These are phyloP conservation scores for Cicer bijugum DNA, from an alignment of 306 rosid genomes.

Conservation along the genomic window DNA sequence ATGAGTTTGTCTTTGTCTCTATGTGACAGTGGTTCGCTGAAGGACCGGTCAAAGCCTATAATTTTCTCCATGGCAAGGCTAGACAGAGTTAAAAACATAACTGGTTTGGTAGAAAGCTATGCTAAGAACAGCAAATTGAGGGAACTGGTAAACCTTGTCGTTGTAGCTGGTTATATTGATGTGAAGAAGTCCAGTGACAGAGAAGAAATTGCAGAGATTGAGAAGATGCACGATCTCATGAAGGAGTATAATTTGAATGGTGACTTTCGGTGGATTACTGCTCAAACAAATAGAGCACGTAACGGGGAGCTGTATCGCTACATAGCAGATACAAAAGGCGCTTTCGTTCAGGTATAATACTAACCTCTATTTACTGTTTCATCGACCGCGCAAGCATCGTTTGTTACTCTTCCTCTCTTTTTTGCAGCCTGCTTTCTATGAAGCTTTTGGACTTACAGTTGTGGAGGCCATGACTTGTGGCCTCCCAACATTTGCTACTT, in stretches of 20 bases:
- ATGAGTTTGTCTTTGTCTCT: conserved; percentile 38
- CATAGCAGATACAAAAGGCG: conserved; percentile 86
- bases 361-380: conserved; percentile 7
- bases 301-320: conserved; percentile 94
- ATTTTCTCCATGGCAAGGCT: conserved; percentile 93
- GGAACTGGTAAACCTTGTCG: conserved; percentile 84
- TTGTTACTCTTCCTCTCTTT: conserved; percentile 23
- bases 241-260: conserved; percentile 63
- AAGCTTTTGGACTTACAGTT: conserved; percentile 97
- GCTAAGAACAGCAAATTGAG: conserved; percentile 73
- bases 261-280: conserved; percentile 82
- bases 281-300: conserved; percentile 89
- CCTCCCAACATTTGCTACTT: conserved; percentile 89
- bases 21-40: conserved; percentile 66
- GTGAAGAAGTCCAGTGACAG: conserved; percentile 78
- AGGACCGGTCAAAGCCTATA: conserved; percentile 79
- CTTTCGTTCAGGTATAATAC: conserved; percentile 76
- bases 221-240: conserved; percentile 83
- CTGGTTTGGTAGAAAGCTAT: conserved; percentile 84
- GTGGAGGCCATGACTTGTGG: conserved; percentile 97
- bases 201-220: conserved; percentile 91
- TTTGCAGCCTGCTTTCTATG: conserved; percentile 92
- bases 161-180: conserved; percentile 83
- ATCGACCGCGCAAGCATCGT: conserved; percentile 1
- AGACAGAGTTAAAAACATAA: conserved; percentile 77